Conservation (phyloP, 176 grass and related monocot species). For the Stipa capillata region DNA sequence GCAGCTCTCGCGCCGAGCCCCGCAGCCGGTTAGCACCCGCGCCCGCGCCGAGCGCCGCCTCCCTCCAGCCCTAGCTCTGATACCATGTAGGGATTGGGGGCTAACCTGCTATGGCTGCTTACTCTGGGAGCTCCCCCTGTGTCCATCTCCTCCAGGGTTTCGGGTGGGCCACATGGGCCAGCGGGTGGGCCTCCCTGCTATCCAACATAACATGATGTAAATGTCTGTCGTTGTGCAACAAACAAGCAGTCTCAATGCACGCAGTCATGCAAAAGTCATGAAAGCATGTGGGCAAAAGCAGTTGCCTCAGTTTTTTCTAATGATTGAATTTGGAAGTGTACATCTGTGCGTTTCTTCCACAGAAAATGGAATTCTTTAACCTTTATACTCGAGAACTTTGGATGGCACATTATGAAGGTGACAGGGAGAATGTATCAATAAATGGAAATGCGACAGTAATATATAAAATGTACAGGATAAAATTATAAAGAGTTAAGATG, state of each 20-base stretch:
- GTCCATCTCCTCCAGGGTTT: too few species aligned
- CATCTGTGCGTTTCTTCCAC: background rate
- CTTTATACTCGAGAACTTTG: background rate
- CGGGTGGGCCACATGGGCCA: too few species aligned
- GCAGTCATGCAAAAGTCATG: background rate
- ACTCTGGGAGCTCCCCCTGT: too few species aligned
- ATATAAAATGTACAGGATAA: background rate
- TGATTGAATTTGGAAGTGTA: background rate
- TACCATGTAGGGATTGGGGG: too few species aligned
- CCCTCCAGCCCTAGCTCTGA: too few species aligned
- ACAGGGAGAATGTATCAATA: too few species aligned
- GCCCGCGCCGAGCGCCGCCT: too few species aligned
- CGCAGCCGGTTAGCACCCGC: too few species aligned
- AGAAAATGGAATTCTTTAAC: background rate
- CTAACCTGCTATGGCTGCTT: too few species aligned
- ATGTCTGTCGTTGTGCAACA: conserved; percentile 1
- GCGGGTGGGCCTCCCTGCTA: too few species aligned
- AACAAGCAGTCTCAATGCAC: background rate
- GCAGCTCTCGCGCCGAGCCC: too few species aligned
- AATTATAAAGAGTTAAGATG: background rate
- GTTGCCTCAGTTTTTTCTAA: background rate
- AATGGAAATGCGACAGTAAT: background rate
- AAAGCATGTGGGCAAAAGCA: background rate
- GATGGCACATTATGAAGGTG: background rate
- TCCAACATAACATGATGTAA: conserved; percentile 21